These are phyloP conservation scores for Septoria petroselini DNA, from an alignment of 2,329 filamentous ascomycete species.

Conservation along the genomic window DNA sequence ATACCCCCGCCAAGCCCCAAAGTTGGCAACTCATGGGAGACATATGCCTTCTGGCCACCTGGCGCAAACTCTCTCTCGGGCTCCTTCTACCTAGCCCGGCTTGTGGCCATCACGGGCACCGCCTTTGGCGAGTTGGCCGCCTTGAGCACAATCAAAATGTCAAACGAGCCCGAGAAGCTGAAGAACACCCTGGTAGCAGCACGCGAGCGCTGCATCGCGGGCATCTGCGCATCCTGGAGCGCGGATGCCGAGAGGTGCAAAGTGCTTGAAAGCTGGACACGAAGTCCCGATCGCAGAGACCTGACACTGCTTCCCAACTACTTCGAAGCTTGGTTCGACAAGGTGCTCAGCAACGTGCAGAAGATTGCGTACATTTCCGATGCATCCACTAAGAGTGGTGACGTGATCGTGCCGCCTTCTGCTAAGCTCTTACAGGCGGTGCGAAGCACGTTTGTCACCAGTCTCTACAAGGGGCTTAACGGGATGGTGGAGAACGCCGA, in stretches of 20 bases:
- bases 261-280: constrained; percentile 88
- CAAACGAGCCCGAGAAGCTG: constrained; percentile 59
- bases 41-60: constrained; percentile 91
- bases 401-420: constrained; percentile 81
- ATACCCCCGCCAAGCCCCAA: constrained; percentile 72
- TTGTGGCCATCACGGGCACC: constrained; percentile 77
- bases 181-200: constrained; percentile 71
- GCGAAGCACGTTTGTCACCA: constrained; percentile 85
- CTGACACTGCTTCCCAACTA: constrained; percentile 86
- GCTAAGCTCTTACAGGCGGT: constrained; percentile 88
- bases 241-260: constrained; percentile 91
- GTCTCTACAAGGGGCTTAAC: constrained; percentile 87
- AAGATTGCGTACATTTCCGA: constrained; percentile 93
- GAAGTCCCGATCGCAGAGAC: constrained; percentile 75
- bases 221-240: constrained; percentile 87
- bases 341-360: constrained; percentile 81
- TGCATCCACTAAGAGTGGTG: constrained; percentile 55
- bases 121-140: constrained; percentile 82
- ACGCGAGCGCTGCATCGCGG: constrained; percentile 79
- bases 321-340: constrained; percentile 81
- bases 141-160: constrained; percentile 62
- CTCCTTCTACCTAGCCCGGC: constrained; percentile 82
- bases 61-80: constrained; percentile 87
- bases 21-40: constrained; percentile 80
- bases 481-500: constrained; percentile 98